Percentiles rank a stretch among this genome's conserved stretches.
Conservation (phyloP, 176 grass and related monocot genomes). For the Metroxylon sagu region DNA sequence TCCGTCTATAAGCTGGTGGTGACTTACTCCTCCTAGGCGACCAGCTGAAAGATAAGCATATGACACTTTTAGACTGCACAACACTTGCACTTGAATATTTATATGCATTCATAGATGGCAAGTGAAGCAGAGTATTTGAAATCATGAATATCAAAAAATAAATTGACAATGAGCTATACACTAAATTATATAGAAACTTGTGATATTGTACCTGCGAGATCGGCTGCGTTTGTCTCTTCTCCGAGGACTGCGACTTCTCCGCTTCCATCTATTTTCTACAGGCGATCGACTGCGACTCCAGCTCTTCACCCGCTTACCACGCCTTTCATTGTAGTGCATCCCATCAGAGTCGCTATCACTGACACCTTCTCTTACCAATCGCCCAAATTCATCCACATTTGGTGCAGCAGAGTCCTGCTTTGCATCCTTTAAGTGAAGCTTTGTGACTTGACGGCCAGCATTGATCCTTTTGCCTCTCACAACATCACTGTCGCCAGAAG, state of each 20-base stretch:
- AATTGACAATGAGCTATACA: too few relatives aligned
- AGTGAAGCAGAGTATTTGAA: background rate
- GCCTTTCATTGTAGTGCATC: constrained; percentile 25
- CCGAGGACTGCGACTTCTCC: constrained; percentile 17
- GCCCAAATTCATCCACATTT: constrained; percentile 29
- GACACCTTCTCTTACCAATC: constrained; percentile 34
- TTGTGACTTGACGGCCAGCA: constrained; percentile 19
- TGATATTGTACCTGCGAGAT: constrained; percentile 33
- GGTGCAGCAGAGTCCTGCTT: constrained; percentile 23
- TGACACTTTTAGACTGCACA: too few relatives aligned
- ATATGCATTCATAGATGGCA: background rate
- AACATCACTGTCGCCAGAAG: constrained; percentile 21
- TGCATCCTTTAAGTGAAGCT: constrained; percentile 28
- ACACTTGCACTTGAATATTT: background rate
- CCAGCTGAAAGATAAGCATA: constrained; percentile 37
- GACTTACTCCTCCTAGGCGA: constrained; percentile 39
- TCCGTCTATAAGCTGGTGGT: constrained; percentile 26
- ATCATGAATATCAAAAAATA: background rate
- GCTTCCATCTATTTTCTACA: constrained; percentile 9
- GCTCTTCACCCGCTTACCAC: constrained; percentile 22
- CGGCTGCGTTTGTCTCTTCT: constrained; percentile 12
- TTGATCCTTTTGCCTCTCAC: background rate
- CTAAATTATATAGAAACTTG: too few relatives aligned
- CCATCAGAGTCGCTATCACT: constrained; percentile 40
- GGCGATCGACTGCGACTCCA: constrained; percentile 41